Percentiles rank a stretch among this genome's conserved stretches.
phyloP scores from a whole-genome alignment of 306 rosid genomes.

The Lathyrus tuberosus region DNA sequence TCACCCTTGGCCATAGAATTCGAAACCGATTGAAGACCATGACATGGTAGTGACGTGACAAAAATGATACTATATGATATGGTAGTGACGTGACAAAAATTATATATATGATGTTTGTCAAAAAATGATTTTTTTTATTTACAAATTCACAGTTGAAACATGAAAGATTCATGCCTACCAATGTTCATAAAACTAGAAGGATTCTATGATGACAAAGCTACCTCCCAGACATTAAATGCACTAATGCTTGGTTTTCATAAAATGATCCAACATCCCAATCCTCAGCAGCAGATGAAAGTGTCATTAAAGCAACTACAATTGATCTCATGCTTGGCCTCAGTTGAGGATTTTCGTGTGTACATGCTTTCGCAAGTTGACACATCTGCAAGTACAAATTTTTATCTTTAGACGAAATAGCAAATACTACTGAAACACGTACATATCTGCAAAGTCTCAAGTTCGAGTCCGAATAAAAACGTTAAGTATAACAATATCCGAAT shows the following conservation, averaged over 20 bases:
- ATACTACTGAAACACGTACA: too few species aligned
- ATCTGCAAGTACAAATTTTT: slow-evolving; percentile 43
- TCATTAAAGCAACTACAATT: slow-evolving; percentile 68
- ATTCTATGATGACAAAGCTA: slow-evolving; percentile 24
- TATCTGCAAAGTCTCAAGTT: too few species aligned
- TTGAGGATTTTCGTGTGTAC: slow-evolving; percentile 78
- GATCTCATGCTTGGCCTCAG: slow-evolving; percentile 91
- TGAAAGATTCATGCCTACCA: slow-evolving; percentile 1
- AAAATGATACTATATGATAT: too few species aligned
- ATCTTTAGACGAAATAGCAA: too few species aligned
- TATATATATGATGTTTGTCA: not conserved
- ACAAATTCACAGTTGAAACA: slow-evolving; percentile 32
- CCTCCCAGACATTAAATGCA: slow-evolving; percentile 61
- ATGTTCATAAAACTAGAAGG: too few species aligned
- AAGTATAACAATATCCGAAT: too few species aligned
- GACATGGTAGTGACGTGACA: too few species aligned
- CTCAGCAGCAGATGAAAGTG: slow-evolving; percentile 67
- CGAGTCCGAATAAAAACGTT: too few species aligned
- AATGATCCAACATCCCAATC: slow-evolving; percentile 77
- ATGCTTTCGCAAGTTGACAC: slow-evolving; percentile 70
- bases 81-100: too few species aligned
- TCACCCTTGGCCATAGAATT: too few species aligned
- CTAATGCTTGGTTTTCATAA: slow-evolving; percentile 56
- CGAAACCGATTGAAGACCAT: too few species aligned
- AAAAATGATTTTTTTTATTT: not conserved